A percentile compares a stretch with the other conserved stretches of the same genome.
Evolutionary conservation across 176 grass and related monocot genomes (phyloP).

Genomic region (Avena eriantha): DNA sequence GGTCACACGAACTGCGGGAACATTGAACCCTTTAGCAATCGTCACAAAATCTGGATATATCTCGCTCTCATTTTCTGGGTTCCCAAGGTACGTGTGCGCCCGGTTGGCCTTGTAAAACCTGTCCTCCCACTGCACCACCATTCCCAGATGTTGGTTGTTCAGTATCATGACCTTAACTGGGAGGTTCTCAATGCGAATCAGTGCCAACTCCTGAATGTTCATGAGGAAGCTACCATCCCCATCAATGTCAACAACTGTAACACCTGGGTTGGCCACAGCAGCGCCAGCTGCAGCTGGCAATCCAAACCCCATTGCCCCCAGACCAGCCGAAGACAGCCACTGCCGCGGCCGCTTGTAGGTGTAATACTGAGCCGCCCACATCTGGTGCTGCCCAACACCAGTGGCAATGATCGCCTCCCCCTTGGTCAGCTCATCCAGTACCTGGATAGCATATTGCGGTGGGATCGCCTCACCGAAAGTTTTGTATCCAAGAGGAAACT

Average conservation of each 20-base stretch:
- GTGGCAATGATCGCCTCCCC: constrained; percentile 86
- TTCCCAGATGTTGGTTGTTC: constrained; percentile 97
- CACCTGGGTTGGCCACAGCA: constrained; percentile 79
- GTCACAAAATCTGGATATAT: constrained; percentile 93
- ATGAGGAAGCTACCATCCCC: constrained; percentile 95
- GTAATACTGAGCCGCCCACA: constrained; percentile 98
- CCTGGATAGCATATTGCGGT: constrained; percentile 84
- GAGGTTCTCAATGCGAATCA: constrained; percentile 88
- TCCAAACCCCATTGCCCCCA: constrained; percentile 96
- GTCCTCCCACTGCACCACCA: constrained; percentile 93
- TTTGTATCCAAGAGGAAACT: constrained; percentile 75
- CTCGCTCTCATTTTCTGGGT: constrained; percentile 73
- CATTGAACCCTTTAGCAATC: constrained; percentile 76
- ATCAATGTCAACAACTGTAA: constrained; percentile 88
- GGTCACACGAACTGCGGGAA: constrained; percentile 83
- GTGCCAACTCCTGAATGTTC: constrained; percentile 92
- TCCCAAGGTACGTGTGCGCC: constrained; percentile 87
- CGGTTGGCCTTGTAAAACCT: constrained; percentile 94
- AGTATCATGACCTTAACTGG: constrained; percentile 76
- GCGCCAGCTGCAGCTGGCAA: constrained; percentile 89
- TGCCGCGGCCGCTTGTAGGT: constrained; percentile 72
- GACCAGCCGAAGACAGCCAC: constrained; percentile 75
- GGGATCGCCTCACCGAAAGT: constrained; percentile 70
- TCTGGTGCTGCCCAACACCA: constrained; percentile 94
- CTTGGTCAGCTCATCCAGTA: constrained; percentile 83